Percentiles rank a stretch among this genome's conserved stretches.
Conservation (phyloP, 164 flowering plant species). For the Platanus orientalis region DNA sequence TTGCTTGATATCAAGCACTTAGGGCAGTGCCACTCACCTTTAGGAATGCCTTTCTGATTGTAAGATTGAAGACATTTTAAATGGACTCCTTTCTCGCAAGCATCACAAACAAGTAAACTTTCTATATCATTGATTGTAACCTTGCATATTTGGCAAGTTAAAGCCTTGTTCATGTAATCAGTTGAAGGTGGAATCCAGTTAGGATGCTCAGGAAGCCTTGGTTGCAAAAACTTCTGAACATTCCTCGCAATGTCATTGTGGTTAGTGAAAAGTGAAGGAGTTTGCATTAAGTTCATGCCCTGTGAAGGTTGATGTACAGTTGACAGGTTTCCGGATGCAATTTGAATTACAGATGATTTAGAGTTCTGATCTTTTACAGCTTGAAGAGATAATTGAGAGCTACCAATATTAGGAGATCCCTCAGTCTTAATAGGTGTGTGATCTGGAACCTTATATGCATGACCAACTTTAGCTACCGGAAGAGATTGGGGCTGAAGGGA, state of each 20-base stretch:
- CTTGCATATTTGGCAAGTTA: conserved; percentile 66
- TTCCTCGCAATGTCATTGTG: conserved; percentile 50
- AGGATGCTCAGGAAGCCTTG: conserved; percentile 38
- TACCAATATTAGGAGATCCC: conserved; percentile 17
- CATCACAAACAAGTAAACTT: conserved; percentile 70
- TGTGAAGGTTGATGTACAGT: conserved; percentile 33
- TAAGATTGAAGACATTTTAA: conserved; percentile 47
- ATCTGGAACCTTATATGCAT: conserved; percentile 39
- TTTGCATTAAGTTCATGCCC: conserved; percentile 24
- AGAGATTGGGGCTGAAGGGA: conserved; percentile 44
- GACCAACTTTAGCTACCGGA: conserved; percentile 30
- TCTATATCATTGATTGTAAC: conserved; percentile 54
- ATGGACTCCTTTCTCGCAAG: conserved; percentile 72
- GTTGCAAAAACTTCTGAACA: conserved; percentile 54
- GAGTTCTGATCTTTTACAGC: conserved; percentile 27
- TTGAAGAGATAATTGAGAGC: conserved; percentile 26
- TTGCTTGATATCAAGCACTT: conserved; percentile 51
- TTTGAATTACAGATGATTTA: conserved; percentile 33
- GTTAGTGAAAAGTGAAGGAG: conserved; percentile 24
- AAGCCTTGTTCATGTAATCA: conserved; percentile 62
- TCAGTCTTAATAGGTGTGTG: conserved; percentile 31
- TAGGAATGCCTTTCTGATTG: conserved; percentile 50
- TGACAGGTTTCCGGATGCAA: conserved; percentile 27
- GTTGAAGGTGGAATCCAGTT: conserved; percentile 70
- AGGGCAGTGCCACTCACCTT: conserved; percentile 72